Evolutionary conservation across 805 yeast species (phyloP).

Genomic region (Zygotorulaspora sp.): DNA sequence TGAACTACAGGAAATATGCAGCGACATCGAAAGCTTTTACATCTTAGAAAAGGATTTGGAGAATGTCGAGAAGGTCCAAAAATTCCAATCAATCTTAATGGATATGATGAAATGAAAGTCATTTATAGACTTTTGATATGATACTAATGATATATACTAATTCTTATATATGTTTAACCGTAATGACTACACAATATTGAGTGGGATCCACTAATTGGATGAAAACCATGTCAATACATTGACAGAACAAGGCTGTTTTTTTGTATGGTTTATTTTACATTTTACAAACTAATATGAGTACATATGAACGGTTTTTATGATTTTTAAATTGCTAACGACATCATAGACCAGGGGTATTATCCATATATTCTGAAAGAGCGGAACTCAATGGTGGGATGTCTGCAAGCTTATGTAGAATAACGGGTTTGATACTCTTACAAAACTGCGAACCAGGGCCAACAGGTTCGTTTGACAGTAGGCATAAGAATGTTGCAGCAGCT

Average conservation of each 20-base stretch:
- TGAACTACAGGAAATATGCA: conserved; percentile 13
- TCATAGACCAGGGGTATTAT: conserved; percentile 26
- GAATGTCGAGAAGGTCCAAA: conserved; percentile 17
- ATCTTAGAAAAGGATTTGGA: conserved; percentile 13
- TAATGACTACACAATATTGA: too few species aligned
- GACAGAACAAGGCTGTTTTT: too few species aligned
- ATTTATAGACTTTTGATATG: not conserved
- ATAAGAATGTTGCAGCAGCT: conserved; percentile 31
- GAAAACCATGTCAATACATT: too few species aligned
- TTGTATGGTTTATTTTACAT: too few species aligned
- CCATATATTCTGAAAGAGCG: conserved; percentile 33
- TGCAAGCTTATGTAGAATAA: conserved; percentile 29
- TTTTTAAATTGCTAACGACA: not conserved
- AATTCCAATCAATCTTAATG: conserved; percentile 11
- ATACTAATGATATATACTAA: not conserved
- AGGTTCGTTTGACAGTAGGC: conserved; percentile 32
- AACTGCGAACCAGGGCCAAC: conserved; percentile 27
- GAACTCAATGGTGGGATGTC: conserved; percentile 33
- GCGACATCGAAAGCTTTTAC: conserved; percentile 15
- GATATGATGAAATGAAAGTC: conserved; percentile 1
- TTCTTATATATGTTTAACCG: too few species aligned
- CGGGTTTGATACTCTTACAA: conserved; percentile 30
- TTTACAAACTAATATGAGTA: too few species aligned
- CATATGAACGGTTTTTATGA: too few species aligned
- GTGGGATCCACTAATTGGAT: too few species aligned